Conservation (phyloP, 2,329 filamentous ascomycete genomes). For the Exophiala sp. region DNA sequence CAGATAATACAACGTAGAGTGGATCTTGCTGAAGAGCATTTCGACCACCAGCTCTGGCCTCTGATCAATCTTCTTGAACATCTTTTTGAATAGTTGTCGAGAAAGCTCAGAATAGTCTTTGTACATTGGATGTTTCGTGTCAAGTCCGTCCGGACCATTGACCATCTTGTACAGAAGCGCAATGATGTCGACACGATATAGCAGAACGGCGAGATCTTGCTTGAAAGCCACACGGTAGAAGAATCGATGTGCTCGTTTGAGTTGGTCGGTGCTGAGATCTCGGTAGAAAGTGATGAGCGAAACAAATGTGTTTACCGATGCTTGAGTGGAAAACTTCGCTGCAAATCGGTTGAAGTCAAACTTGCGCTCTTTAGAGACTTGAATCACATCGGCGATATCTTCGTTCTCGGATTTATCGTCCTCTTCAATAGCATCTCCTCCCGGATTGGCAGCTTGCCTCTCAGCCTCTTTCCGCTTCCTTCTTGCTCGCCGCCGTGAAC, state of each 20-base stretch:
- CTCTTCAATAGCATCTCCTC: conserved; percentile 48
- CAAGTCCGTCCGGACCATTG: conserved; percentile 74
- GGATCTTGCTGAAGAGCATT: conserved; percentile 90
- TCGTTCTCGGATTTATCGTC: conserved; percentile 61
- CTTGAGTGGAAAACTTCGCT: conserved; percentile 73
- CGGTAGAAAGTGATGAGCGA: conserved; percentile 71
- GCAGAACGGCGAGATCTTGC: conserved; percentile 78
- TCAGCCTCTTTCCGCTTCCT: conserved; percentile 64
- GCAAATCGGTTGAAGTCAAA: conserved; percentile 89
- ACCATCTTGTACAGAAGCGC: conserved; percentile 85
- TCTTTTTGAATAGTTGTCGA: conserved; percentile 73
- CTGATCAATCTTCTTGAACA: conserved; percentile 77
- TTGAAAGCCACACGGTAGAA: conserved; percentile 95
- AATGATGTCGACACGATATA: conserved; percentile 88
- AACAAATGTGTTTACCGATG: conserved; percentile 82
- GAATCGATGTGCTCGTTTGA: conserved; percentile 89
- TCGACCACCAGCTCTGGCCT: conserved; percentile 81
- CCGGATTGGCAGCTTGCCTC: conserved; percentile 35
- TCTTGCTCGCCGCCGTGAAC: conserved; percentile 67
- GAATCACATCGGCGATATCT: conserved; percentile 65
- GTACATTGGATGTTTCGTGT: conserved; percentile 60
- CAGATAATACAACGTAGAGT: conserved; percentile 73
- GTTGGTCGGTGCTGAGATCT: conserved; percentile 70
- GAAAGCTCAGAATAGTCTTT: conserved; percentile 89
- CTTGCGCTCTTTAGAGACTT: conserved; percentile 71